Conservation (phyloP, 371 early-diverging fungal genomes). For the Zancudomyces culisetae region DNA sequence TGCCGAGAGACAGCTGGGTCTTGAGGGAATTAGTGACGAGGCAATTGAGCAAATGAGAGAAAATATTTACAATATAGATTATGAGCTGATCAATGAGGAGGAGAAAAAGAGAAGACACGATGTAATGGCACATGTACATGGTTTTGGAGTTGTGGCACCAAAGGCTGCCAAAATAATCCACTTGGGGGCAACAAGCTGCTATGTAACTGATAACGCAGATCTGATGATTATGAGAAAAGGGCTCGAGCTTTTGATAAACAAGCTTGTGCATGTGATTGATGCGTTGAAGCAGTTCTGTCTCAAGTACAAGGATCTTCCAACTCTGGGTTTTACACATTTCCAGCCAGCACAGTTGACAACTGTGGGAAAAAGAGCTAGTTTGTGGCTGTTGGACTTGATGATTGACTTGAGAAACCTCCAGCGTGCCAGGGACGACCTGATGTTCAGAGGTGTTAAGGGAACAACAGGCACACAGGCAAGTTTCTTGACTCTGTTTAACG, state of each 20-base stretch:
- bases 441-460: slow-evolving; percentile 94
- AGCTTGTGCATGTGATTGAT: slow-evolving; percentile 65
- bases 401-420: slow-evolving; percentile 89
- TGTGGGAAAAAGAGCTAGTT: slow-evolving; percentile 90
- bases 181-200: slow-evolving; percentile 94
- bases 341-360: slow-evolving; percentile 96
- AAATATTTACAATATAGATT: slow-evolving; percentile 78
- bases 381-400: slow-evolving; percentile 88
- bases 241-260: slow-evolving; percentile 73
- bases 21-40: slow-evolving; percentile 67
- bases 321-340: slow-evolving; percentile 95
- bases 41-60: slow-evolving; percentile 79
- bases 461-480: slow-evolving; percentile 98
- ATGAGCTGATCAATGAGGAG: slow-evolving; percentile 68
- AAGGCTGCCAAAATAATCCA: slow-evolving; percentile 89
- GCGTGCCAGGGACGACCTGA: slow-evolving; percentile 70
- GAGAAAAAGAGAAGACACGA: slow-evolving; percentile 91
- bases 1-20: slow-evolving; percentile 80
- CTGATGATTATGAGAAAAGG: slow-evolving; percentile 87
- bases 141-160: slow-evolving; percentile 81
- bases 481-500: slow-evolving; percentile 86
- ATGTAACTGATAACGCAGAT: slow-evolving; percentile 93
- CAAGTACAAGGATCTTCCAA: slow-evolving; percentile 66
- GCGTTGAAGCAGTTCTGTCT: slow-evolving; percentile 60
- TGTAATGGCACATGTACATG: slow-evolving; percentile 96